Evolutionary conservation across 345 rosid species (phyloP).

Genomic region (Boechera divaricarpa): DNA sequence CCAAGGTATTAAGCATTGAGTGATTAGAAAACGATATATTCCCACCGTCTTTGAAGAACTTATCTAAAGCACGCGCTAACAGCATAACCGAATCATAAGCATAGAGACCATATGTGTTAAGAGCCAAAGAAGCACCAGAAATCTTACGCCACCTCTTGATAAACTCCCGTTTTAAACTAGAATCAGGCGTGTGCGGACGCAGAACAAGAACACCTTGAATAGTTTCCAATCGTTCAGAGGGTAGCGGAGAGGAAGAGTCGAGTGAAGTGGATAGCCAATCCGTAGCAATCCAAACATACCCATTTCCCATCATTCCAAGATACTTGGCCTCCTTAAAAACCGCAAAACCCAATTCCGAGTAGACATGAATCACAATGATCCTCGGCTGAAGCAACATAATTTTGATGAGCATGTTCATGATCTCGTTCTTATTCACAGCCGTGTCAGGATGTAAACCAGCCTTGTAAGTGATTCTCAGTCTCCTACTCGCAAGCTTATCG

Average conservation of each 20-base stretch:
- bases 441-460: slow-evolving; percentile 62
- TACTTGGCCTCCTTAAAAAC: slow-evolving; percentile 71
- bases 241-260: slow-evolving; percentile 64
- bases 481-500: slow-evolving; percentile 76
- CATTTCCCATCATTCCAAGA: slow-evolving; percentile 93
- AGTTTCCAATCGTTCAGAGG: slow-evolving; percentile 64
- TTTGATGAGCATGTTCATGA: slow-evolving; percentile 79
- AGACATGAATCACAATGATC: slow-evolving; percentile 71
- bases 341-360: slow-evolving; percentile 56
- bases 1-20: slow-evolving; percentile 55
- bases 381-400: slow-evolving; percentile 83
- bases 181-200: slow-evolving; percentile 85
- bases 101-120: slow-evolving; percentile 78
- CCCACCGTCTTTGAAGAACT: slow-evolving; percentile 77
- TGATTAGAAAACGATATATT: slow-evolving; percentile 76
- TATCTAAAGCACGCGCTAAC: slow-evolving; percentile 75
- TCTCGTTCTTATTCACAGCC: slow-evolving; percentile 41
- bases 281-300: slow-evolving; percentile 93
- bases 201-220: slow-evolving; percentile 83
- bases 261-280: slow-evolving; percentile 78
- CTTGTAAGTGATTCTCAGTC: slow-evolving; percentile 73
- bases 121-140: slow-evolving; percentile 60
- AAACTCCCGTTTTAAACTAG: slow-evolving; percentile 64
- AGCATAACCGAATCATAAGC: slow-evolving; percentile 95
- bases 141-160: slow-evolving; percentile 63